phyloP scores from a whole-genome alignment of 2,329 filamentous ascomycete species.

The Exophiala mesophila region DNA sequence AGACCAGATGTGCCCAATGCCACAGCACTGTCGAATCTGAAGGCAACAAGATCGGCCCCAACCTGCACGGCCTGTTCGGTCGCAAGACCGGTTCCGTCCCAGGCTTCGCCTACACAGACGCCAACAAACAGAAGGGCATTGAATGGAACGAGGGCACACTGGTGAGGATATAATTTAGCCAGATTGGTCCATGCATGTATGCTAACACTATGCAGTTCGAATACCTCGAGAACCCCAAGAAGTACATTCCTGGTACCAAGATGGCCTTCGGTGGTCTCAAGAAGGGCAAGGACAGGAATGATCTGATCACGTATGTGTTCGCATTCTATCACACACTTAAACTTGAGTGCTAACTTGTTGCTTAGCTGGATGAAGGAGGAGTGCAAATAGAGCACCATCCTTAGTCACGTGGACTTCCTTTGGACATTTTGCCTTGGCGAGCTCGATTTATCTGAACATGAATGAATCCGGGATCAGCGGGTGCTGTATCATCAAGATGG shows the following conservation, averaged over 20 bases:
- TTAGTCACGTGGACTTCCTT: not conserved
- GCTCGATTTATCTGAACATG: slow-evolving; percentile 7
- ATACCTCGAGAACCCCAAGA: slow-evolving; percentile 99
- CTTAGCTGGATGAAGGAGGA: slow-evolving; percentile 30
- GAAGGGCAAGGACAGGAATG: slow-evolving; percentile 99
- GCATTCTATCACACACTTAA: too few relatives aligned
- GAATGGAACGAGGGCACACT: slow-evolving; percentile 81
- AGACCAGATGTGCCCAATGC: slow-evolving; percentile 97
- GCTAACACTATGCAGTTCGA: slow-evolving; percentile 59
- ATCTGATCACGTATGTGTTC: slow-evolving; percentile 83
- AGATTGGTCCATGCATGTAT: slow-evolving; percentile 1
- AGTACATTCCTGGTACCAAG: slow-evolving; percentile 99
- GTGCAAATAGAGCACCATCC: slow-evolving; percentile 26
- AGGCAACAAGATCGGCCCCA: slow-evolving; percentile 97
- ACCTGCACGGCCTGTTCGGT: slow-evolving; percentile 95
- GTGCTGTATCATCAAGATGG: slow-evolving; percentile 25
- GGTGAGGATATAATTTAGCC: slow-evolving; percentile 47
- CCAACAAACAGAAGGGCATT: slow-evolving; percentile 97
- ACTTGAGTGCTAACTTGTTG: too few relatives aligned
- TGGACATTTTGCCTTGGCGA: slow-evolving; percentile 1
- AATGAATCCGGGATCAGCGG: slow-evolving; percentile 15
- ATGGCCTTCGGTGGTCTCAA: slow-evolving; percentile 99
- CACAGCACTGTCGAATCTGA: slow-evolving; percentile 88
- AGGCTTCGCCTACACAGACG: slow-evolving; percentile 96
- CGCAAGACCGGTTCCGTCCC: slow-evolving; percentile 88